Evolutionary conservation across 2,329 filamentous ascomycete species (phyloP).

Genomic region (Ambrosiella xylebori): DNA sequence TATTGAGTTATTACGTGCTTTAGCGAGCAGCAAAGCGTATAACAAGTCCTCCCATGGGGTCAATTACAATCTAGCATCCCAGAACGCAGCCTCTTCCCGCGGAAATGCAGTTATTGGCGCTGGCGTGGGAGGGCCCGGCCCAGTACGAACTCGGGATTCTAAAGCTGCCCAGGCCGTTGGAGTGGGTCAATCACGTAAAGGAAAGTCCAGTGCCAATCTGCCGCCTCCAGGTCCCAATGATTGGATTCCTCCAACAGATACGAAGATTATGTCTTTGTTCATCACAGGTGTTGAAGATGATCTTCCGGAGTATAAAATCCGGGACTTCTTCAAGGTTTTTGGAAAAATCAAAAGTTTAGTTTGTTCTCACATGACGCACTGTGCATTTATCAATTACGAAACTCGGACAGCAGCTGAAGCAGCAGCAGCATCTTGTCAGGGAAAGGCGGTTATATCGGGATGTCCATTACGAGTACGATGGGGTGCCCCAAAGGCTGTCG

Average conservation of each 20-base stretch:
- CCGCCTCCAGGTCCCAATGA: conserved; percentile 55
- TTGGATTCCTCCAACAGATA: conserved; percentile 67
- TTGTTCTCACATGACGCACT: conserved; percentile 93
- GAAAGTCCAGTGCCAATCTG: conserved; percentile 23
- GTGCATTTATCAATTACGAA: conserved; percentile 89
- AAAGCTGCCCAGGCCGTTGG: conserved; percentile 34
- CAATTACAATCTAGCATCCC: conserved; percentile 33
- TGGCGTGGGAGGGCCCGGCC: conserved; percentile 48
- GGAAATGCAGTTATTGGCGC: conserved; percentile 36
- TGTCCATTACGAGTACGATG: conserved; percentile 82
- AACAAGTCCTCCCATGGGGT: conserved; percentile 73
- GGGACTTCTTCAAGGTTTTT: conserved; percentile 75
- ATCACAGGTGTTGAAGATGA: conserved; percentile 93
- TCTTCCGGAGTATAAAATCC: conserved; percentile 76
- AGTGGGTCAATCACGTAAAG: conserved; percentile 28
- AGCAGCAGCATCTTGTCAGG: conserved; percentile 70
- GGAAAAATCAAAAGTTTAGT: conserved; percentile 85
- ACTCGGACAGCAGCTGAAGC: conserved; percentile 70
- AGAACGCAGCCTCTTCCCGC: conserved; percentile 18
- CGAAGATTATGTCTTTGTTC: conserved; percentile 81
- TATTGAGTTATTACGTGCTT: conserved; percentile 62
- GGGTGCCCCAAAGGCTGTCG: conserved; percentile 82
- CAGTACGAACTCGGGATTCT: conserved; percentile 58
- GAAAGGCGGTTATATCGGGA: conserved; percentile 74
- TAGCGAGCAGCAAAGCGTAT: conserved; percentile 89